A percentile compares a stretch with the other conserved stretches of the same genome.
These are phyloP conservation scores for Myochromella boudieri DNA, from an alignment of 768 basidiomycete genomes.

Conservation along the genomic window DNA sequence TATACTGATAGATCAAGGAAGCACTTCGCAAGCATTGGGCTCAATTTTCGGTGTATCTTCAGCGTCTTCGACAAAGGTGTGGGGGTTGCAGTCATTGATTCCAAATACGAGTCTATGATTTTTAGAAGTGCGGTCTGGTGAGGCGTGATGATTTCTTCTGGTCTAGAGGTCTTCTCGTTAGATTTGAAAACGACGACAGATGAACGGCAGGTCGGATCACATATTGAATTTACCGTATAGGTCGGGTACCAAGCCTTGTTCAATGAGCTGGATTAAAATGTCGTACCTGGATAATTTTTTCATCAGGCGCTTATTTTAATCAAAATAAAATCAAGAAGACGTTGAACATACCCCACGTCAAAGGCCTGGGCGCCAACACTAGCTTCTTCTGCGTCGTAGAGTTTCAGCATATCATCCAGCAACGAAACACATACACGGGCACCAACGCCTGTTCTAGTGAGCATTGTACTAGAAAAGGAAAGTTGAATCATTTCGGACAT, in stretches of 20 bases:
- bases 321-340: constrained; percentile 5
- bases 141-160: constrained; percentile 74
- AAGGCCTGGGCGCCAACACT: constrained; percentile 69
- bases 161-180: constrained; percentile 35
- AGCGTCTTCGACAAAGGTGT: constrained; percentile 30
- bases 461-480: constrained; percentile 41
- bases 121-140: constrained; percentile 89
- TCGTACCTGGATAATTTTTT: constrained; percentile 48
- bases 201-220: constrained; percentile 42
- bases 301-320: background rate
- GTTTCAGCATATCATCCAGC: constrained; percentile 68
- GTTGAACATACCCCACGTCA: constrained; percentile 76
- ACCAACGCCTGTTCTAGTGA: constrained; percentile 55
- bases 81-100: constrained; percentile 40
- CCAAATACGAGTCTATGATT: constrained; percentile 81
- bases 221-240: constrained; percentile 62
- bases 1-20: constrained; percentile 66
- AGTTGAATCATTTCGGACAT: constrained; percentile 11
- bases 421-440: constrained; percentile 65
- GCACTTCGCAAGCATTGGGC: constrained; percentile 57
- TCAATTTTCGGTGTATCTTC: constrained; percentile 42
- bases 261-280: constrained; percentile 63
- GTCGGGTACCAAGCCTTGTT: constrained; percentile 53
- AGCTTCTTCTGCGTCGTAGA: constrained; percentile 67
- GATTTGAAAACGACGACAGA: constrained; percentile 8